Percentiles rank a stretch among this genome's conserved stretches.
Evolutionary conservation across 108 stramenopile species (phyloP).

Genomic region (Cyclotella cryptica): DNA sequence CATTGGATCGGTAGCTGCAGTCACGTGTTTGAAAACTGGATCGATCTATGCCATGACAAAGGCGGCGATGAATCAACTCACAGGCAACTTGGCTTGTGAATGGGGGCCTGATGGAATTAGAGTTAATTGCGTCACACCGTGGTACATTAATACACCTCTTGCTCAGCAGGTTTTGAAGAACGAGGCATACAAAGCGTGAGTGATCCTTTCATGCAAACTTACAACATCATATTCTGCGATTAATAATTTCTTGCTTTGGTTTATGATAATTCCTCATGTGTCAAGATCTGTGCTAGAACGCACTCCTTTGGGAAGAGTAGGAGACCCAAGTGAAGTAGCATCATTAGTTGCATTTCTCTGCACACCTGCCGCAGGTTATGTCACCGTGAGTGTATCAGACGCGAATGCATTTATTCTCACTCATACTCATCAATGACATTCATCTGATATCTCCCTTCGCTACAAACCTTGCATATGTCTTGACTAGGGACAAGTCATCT

Average conservation of each 20-base stretch:
- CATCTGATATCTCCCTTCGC: no score
- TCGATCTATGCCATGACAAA: conserved; percentile 82
- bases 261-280: neutral
- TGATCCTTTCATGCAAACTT: no score
- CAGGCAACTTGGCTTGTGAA: conserved; percentile 93
- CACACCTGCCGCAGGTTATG: conserved; percentile 88
- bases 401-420: no score
- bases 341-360: conserved; percentile 91
- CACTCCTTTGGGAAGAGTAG: conserved; percentile 81
- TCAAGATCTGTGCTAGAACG: conserved; percentile 65
- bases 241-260: neutral
- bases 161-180: conserved; percentile 82
- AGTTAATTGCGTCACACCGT: conserved; percentile 88
- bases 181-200: conserved; percentile 72
- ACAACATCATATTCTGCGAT: neutral
- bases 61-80: conserved; percentile 97
- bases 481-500: conserved; percentile 93
- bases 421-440: no score
- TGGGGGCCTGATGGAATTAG: conserved; percentile 88
- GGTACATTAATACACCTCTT: conserved; percentile 92
- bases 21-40: conserved; percentile 90
- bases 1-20: conserved; percentile 93
- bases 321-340: conserved; percentile 86
- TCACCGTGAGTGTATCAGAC: no score
- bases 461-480: no score